These are phyloP conservation scores for Ceratobasidium sp. DNA, from an alignment of 1,284 basidiomycete genomes.

Conservation along the genomic window DNA sequence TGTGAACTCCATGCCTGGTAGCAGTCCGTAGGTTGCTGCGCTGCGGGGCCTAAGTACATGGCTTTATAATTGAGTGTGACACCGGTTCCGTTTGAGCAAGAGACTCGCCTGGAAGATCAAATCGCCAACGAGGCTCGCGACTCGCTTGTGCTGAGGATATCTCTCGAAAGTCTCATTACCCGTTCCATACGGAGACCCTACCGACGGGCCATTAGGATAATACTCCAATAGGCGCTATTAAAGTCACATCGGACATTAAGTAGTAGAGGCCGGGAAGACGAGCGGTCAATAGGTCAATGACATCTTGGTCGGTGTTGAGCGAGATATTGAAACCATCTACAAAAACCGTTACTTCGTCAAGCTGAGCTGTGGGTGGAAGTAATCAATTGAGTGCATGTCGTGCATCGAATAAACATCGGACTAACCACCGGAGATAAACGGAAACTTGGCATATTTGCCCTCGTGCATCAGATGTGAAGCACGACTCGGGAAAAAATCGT, in stretches of 20 bases:
- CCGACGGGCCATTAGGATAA: slow-evolving; percentile 2
- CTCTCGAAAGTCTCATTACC: slow-evolving; percentile 6
- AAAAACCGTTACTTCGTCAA: neutral
- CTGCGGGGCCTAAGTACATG: slow-evolving; percentile 10
- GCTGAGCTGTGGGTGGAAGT: neutral
- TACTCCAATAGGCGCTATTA: slow-evolving; percentile 1
- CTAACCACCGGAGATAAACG: slow-evolving; percentile 50
- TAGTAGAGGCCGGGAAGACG: neutral
- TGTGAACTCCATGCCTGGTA: slow-evolving; percentile 3
- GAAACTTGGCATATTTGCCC: slow-evolving; percentile 46
- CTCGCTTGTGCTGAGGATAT: neutral
- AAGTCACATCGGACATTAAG: neutral
- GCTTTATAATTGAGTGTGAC: too few relatives aligned
- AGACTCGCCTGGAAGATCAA: too few relatives aligned
- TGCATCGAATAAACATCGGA: slow-evolving; percentile 3
- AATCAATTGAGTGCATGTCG: neutral
- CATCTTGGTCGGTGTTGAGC: neutral
- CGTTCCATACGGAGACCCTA: slow-evolving; percentile 13
- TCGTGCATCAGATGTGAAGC: slow-evolving; percentile 45
- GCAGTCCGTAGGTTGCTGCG: neutral
- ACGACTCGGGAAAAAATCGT: neutral
- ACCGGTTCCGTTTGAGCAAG: too few relatives aligned
- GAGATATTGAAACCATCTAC: neutral
- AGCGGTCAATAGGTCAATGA: neutral
- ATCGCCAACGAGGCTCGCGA: slow-evolving; percentile 3